phyloP scores from a whole-genome alignment of 2,329 filamentous ascomycete species.

The Claviceps digitariae region DNA sequence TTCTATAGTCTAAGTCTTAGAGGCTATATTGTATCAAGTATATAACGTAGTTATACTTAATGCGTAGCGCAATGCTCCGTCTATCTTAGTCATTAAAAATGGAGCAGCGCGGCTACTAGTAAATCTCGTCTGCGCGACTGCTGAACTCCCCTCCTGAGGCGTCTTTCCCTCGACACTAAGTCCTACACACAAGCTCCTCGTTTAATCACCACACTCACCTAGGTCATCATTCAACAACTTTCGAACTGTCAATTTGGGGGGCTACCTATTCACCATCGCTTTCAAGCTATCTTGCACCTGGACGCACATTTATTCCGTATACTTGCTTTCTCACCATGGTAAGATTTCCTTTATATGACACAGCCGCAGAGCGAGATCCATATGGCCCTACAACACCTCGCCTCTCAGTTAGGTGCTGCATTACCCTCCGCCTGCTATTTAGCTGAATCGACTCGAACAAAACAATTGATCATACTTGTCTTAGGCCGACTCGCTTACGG shows the following conservation, averaged over 20 bases:
- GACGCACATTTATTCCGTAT: not conserved
- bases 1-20: no score
- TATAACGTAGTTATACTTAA: no score
- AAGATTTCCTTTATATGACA: not conserved
- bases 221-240: not conserved
- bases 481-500: constrained; percentile 94
- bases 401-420: constrained; percentile 10
- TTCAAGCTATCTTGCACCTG: not conserved
- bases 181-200: not conserved
- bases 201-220: not conserved
- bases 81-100: not conserved
- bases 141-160: not conserved
- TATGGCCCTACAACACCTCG: not conserved
- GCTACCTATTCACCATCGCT: not conserved
- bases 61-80: no score
- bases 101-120: not conserved
- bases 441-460: not conserved
- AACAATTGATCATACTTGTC: constrained; percentile 11
- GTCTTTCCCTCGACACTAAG: not conserved
- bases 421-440: not conserved
- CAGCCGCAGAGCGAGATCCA: not conserved
- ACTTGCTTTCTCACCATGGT: constrained; percentile 3
- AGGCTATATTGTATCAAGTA: no score
- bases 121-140: not conserved
- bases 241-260: not conserved